Base-by-base conservation (phyloP, 306 rosid genomes). In the Vigna trinervia region DNA sequence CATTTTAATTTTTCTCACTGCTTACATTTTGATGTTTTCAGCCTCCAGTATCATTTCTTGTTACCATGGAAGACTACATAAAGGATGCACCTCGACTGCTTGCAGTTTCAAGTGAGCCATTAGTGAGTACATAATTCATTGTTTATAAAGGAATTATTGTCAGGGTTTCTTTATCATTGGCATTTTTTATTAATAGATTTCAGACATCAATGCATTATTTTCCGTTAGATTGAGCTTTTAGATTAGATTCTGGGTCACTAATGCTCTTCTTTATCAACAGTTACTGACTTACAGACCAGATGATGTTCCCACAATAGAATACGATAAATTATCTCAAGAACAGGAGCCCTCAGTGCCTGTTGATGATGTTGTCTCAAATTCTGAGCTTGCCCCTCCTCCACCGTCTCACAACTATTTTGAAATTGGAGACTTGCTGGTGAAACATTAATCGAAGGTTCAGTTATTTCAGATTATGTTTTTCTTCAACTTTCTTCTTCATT, bases 31-130 rank as follows among this genome's bases (percentile, higher is more conserved):
- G 39, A 70, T 43, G 76, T 48, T 57, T 81, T 69, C 87, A 92
- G 97, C 96, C 96, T 53, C 96, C 94, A 3, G 92, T 89, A 80
- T 90, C 97, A 62, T 92, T 92, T 77, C 97, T 92, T 57, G 63
- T 52, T 48, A 92, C 97, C 30, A 92, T 89, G 97, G 97, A 92
- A 66, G 96, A 92, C 71, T 92, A 90, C 63, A 90, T 89, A 38
- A 86, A 77, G 69, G 96, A 90, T 84, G 96, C 94, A 78, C 97
- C 97, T 0, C 86, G 96, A 22, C 86, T 82, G 75, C 94, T 92
- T 74, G 74, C 60, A 17, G 96, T 77, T 82, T 91, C 94, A n/a
- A 87, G 1, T 52, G 97, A 90, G 75, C 89, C 97, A 30, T 39
- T 90, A 96, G 97, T 90, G 50, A 82, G 94, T 86, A 53, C 70